Conservation (phyloP, 305 asterid genomes). For the Withania somnifera region DNA sequence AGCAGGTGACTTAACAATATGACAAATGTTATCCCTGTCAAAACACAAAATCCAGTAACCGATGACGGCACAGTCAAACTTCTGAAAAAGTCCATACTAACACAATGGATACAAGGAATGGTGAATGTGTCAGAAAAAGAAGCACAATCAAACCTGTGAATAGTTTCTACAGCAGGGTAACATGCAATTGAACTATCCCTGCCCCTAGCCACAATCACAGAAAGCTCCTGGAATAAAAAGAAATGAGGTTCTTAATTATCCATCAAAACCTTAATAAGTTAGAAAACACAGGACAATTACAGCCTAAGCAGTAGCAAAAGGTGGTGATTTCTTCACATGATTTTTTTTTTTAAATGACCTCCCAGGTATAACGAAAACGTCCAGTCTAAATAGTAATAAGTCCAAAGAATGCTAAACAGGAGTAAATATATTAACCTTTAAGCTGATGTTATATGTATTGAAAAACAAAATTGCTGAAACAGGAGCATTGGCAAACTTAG, state of each 20-base stretch:
- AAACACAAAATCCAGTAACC: not conserved
- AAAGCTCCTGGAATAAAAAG: slow-evolving; percentile 58
- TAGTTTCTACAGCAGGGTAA: slow-evolving; percentile 89
- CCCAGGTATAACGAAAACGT: too few relatives aligned
- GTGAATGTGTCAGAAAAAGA: not conserved
- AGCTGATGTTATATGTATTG: not conserved
- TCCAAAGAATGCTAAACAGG: too few relatives aligned
- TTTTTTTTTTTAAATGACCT: too few relatives aligned
- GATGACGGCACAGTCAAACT: not conserved
- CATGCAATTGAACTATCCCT: slow-evolving; percentile 52
- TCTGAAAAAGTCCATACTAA: not conserved
- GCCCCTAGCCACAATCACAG: slow-evolving; percentile 95
- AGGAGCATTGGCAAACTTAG: not conserved
- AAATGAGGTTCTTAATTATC: not conserved
- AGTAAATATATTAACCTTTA: not conserved
- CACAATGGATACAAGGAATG: not conserved
- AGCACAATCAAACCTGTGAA: slow-evolving; percentile 49
- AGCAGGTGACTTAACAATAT: slow-evolving; percentile 91
- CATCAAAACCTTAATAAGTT: not conserved
- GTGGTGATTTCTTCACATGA: not conserved
- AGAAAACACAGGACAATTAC: not conserved
- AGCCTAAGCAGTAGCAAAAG: not conserved
- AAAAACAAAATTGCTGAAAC: not conserved
- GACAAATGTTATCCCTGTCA: slow-evolving; percentile 86
- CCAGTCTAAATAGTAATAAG: too few relatives aligned